Conservation (phyloP, 148 eudicot genomes). For the Camellia lanceoleosa region DNA sequence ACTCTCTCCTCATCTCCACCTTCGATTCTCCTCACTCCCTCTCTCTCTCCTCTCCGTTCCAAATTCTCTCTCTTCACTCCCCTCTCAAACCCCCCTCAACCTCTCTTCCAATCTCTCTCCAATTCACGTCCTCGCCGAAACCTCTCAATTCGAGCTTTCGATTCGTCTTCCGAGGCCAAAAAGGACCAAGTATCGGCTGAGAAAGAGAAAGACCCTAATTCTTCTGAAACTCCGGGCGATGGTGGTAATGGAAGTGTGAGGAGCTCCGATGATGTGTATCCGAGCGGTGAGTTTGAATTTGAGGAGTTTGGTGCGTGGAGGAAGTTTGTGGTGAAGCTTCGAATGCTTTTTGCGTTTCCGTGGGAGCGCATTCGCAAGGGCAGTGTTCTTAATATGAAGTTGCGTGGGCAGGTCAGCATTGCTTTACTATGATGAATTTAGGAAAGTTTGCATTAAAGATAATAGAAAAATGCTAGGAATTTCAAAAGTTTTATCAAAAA, state of each 20-base stretch:
- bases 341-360: constrained; percentile 73
- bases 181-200: neutral
- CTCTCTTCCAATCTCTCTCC: neutral
- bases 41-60: constrained; percentile 10
- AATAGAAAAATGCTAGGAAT: too few species aligned
- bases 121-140: neutral
- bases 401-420: constrained; percentile 79
- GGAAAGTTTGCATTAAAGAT: neutral
- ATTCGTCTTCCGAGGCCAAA: constrained; percentile 11
- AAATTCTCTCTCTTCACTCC: constrained; percentile 12
- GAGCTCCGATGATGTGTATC: constrained; percentile 36
- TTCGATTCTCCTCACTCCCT: constrained; percentile 11
- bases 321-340: constrained; percentile 57
- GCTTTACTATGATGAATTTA: neutral
- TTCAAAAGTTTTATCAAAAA: too few species aligned
- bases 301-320: constrained; percentile 52
- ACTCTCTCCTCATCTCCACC: constrained; percentile 14
- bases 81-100: neutral
- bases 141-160: constrained; percentile 20
- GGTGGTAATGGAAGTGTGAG: constrained; percentile 9
- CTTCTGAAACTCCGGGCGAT: neutral
- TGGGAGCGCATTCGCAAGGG: constrained; percentile 79
- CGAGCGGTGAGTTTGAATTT: constrained; percentile 76
- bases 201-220: neutral
- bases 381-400: constrained; percentile 70